These are phyloP conservation scores for Chytriomyces sp. DNA, from an alignment of 192 early-diverging fungal species.

Conservation along the genomic window DNA sequence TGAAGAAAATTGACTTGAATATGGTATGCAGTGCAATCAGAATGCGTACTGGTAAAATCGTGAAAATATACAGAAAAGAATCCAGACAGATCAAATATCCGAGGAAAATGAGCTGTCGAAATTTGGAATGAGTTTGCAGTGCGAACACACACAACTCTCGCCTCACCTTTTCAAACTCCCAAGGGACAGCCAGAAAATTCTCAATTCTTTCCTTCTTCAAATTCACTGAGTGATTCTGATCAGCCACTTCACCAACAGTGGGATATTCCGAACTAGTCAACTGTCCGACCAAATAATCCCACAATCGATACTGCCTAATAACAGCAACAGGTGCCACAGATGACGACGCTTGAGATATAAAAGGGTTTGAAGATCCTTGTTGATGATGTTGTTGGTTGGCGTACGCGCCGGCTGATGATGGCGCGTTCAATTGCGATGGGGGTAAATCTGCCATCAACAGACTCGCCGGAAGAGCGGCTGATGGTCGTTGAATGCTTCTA, in stretches of 20 bases:
- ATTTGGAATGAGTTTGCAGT: constrained; percentile 29
- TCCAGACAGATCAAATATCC: constrained; percentile 92
- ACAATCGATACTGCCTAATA: background rate
- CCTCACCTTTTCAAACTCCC: constrained; percentile 83
- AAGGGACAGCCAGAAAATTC: constrained; percentile 88
- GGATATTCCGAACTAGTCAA: constrained; percentile 8
- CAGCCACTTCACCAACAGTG: background rate
- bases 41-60: constrained; percentile 89
- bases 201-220: constrained; percentile 84
- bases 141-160: background rate
- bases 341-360: background rate
- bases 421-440: background rate
- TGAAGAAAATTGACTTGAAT: constrained; percentile 33
- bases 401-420: background rate
- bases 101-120: constrained; percentile 78
- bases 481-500: background rate
- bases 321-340: background rate
- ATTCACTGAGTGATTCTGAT: constrained; percentile 43
- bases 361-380: too few species aligned
- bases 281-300: constrained; percentile 21
- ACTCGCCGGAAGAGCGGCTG: background rate
- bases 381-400: too few species aligned
- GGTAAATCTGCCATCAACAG: background rate
- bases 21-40: constrained; percentile 66
- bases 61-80: constrained; percentile 93